These are phyloP conservation scores for Paracoccidioides brasiliensis DNA, from an alignment of 2,329 filamentous ascomycete genomes.

Conservation along the genomic window DNA sequence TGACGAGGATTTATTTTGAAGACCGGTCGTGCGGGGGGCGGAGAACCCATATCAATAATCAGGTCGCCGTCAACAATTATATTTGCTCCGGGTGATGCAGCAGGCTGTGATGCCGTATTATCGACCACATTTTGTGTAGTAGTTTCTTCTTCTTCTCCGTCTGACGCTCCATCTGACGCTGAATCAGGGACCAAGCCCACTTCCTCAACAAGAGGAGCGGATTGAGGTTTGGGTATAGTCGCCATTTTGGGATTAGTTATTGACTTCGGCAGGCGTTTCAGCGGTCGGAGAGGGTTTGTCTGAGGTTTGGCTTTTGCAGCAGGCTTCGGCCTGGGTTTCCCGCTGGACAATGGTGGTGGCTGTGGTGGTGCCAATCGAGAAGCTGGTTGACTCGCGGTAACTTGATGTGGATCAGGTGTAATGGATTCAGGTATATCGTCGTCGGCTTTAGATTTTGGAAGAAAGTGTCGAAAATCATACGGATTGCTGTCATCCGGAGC, in stretches of 20 bases:
- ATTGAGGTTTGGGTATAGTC: constrained; percentile 14
- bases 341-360: constrained; percentile 16
- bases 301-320: constrained; percentile 14
- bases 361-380: constrained; percentile 20
- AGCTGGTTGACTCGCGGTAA: constrained; percentile 22
- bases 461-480: constrained; percentile 38
- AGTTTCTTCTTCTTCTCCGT: constrained; percentile 22
- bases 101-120: constrained; percentile 19
- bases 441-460: constrained; percentile 28
- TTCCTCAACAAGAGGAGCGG: constrained; percentile 14
- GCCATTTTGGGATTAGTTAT: constrained; percentile 15
- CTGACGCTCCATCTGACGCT: constrained; percentile 7
- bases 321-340: constrained; percentile 16
- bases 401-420: constrained; percentile 24
- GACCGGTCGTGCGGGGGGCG: constrained; percentile 26
- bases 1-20: constrained; percentile 30
- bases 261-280: constrained; percentile 14
- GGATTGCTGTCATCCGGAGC: constrained; percentile 33
- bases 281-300: constrained; percentile 23
- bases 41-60: constrained; percentile 38
- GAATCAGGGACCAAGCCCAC: constrained; percentile 17
- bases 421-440: constrained; percentile 18
- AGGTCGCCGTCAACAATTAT: constrained; percentile 35
- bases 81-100: constrained; percentile 27
- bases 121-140: constrained; percentile 10